Evolutionary conservation across 2,329 filamentous ascomycete genomes (phyloP), one percentile per base, ranked within the genome.

Genomic region (Neophaeococcomyces aloes): DNA sequence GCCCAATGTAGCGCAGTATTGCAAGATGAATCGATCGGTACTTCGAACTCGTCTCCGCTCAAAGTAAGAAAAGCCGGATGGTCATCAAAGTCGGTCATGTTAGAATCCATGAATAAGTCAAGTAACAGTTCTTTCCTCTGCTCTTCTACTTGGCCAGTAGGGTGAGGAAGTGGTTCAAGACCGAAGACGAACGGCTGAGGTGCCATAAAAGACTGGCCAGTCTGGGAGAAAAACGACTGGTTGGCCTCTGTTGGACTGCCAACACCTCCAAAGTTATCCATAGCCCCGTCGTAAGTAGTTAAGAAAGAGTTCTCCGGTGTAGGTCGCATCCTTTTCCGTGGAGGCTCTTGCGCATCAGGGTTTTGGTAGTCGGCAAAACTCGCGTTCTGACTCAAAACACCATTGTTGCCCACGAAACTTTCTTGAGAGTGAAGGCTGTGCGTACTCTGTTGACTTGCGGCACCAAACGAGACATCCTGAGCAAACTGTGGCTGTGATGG

Each of bases 1-100:
- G 91, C 91, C 91, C 91, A 98, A 59, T 96, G 89, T 31, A 98
- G 70, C 2, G 88, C 88, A 14, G 87, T 96, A 58, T 96, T 69
- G 18, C 61, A 86, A 47, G 86, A 86, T 19, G 81, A 75, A 58
- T 98, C 91, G 45, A 98, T 86, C 1, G 91, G 89, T 60, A 91
- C 82, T 57, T 98, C 91, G 17, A 96, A 75, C 53, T 98, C 89
- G 30, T 81, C 69, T 0, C 85, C 78, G 1, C 79, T 82, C 44
- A 95, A 72, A 7, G 79, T 79, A 37, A 79, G 72, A 30, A 98
- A 76, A 30, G 84, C 82, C 8, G 87, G 83, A 56, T 89, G 82
- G 44, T 81, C 79, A 1, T 79, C 75, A 50, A 73, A 81, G 51
- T 93, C 84, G 6, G 77, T 78, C 8, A 78, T 71, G 5, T 75